Percentiles rank a stretch among this genome's conserved stretches.
Evolutionary conservation across 192 early-diverging fungal genomes (phyloP).

Genomic region (Paraglomus occultum): DNA sequence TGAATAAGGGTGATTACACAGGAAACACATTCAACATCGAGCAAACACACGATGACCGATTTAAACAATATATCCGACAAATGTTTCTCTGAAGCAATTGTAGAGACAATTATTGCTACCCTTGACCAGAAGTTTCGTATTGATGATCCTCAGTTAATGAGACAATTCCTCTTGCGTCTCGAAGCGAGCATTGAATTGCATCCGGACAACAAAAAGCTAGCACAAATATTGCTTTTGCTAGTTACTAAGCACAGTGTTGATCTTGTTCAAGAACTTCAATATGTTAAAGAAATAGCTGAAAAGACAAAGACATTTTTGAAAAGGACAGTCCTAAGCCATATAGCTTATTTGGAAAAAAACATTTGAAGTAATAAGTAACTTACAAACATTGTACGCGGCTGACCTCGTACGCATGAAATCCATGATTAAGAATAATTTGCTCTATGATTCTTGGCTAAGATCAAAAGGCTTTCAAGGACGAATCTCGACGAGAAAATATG

Average conservation of each 20-base stretch:
- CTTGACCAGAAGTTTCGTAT: slow-evolving; percentile 23
- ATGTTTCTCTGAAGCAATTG: not conserved
- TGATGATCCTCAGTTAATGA: not conserved
- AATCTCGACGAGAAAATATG: too few species aligned
- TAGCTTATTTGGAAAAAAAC: slow-evolving; percentile 6
- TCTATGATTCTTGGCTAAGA: too few species aligned
- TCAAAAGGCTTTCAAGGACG: too few species aligned
- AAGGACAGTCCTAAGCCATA: not conserved
- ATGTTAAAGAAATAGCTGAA: slow-evolving; percentile 1
- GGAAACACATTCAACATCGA: not conserved
- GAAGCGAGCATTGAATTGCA: slow-evolving; percentile 11
- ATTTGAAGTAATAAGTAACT: too few species aligned
- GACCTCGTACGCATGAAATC: too few species aligned
- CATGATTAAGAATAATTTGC: too few species aligned
- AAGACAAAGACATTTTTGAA: slow-evolving; percentile 23
- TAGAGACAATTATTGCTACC: slow-evolving; percentile 15
- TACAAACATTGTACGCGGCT: too few species aligned
- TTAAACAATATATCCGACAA: not conserved
- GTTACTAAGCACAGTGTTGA: slow-evolving; percentile 20
- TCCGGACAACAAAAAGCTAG: slow-evolving; percentile 21
- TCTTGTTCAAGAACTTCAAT: slow-evolving; percentile 9
- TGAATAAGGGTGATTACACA: not conserved
- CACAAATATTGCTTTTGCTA: slow-evolving; percentile 20
- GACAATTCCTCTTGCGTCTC: slow-evolving; percentile 3
- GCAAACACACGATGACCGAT: not conserved